phyloP scores from a whole-genome alignment of 176 grass and related monocot species.

The Paspalum vaginatum region DNA sequence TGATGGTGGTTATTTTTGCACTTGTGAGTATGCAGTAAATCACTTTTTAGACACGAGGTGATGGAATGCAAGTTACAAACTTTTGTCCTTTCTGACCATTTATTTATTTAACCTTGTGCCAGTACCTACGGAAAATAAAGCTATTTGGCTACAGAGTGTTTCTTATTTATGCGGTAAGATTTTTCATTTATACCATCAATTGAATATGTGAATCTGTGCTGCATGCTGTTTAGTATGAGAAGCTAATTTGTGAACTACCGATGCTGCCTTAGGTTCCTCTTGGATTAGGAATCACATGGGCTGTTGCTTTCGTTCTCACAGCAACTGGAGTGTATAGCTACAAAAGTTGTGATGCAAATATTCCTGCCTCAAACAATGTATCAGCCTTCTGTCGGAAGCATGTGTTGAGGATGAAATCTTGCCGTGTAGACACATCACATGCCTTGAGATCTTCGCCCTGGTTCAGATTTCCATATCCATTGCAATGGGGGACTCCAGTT shows the following conservation, averaged over 20 bases:
- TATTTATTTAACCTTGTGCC: constrained; percentile 44
- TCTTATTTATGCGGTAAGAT: constrained; percentile 88
- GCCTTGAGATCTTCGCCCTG: constrained; percentile 87
- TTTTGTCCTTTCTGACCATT: constrained; percentile 26
- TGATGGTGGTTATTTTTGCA: constrained; percentile 84
- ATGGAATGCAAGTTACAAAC: neutral
- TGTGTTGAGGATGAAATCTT: constrained; percentile 81
- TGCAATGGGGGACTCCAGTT: constrained; percentile 96
- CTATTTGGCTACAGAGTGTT: constrained; percentile 89
- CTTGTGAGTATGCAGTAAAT: constrained; percentile 74
- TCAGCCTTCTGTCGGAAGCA: constrained; percentile 91
- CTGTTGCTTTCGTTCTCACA: constrained; percentile 82
- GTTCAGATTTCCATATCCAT: constrained; percentile 93
- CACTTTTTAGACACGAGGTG: neutral
- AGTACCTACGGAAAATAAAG: constrained; percentile 98
- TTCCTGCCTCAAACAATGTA: constrained; percentile 80
- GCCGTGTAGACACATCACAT: constrained; percentile 83
- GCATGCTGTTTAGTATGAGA: constrained; percentile 24
- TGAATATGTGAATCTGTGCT: constrained; percentile 23
- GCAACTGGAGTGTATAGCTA: constrained; percentile 85
- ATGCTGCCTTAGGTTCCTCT: constrained; percentile 74
- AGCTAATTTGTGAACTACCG: constrained; percentile 35
- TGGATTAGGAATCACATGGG: constrained; percentile 92
- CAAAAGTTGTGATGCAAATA: constrained; percentile 82
- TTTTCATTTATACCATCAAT: neutral